Base-by-base conservation (phyloP, 202 grass and related monocot species). In the Zizania palustris region DNA sequence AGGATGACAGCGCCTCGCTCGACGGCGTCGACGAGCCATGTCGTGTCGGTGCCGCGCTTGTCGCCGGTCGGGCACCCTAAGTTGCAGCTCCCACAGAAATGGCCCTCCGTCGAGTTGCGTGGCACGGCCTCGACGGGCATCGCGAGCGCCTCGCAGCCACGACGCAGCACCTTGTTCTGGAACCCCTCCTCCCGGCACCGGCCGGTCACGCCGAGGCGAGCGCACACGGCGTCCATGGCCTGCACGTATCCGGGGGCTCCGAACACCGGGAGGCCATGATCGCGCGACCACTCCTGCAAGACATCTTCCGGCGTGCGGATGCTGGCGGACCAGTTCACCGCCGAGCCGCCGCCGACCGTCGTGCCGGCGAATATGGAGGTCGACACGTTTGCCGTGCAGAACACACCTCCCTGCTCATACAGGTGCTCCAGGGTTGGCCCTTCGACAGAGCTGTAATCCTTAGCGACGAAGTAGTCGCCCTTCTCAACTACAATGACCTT, bases 401-500 rank as follows among this genome's bases (percentile, higher is more conserved):
- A 67, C n/a, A 93, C 56, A 65, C 92, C 89, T 0, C 91, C 92
- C 1, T 36, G 38, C 72, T 99, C 92, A 8, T 76, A 99, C 45
- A 93, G 45, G n/a, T 85, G 73, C 28, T 86, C 69, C 85, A 84
- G 65, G 38, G 91, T 85, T 34, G 92, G 96, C 9, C 86, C 92
- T 76, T 99, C 96, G 4, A 93, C 1, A 0, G 80, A 88, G 65
- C 78, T 93, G 85, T 95, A 96, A 33, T 99, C 96, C 18, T 61
- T 77, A 9, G 74, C 56, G 5, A 85, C 42, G 72, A 87, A 99
- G 82, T 95, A 99, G 45, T 90, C 78, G 3, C 96, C 92, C 69
- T 99, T 99, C 86, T 99, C 96, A 0, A 99, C 46, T 61, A 99
- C 87, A 0, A 99, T 41, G 13, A 96, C 96, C 86, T 96, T 93